Conservation (phyloP, 2,329 filamentous ascomycete species). For the Fusarium denticulatum region DNA sequence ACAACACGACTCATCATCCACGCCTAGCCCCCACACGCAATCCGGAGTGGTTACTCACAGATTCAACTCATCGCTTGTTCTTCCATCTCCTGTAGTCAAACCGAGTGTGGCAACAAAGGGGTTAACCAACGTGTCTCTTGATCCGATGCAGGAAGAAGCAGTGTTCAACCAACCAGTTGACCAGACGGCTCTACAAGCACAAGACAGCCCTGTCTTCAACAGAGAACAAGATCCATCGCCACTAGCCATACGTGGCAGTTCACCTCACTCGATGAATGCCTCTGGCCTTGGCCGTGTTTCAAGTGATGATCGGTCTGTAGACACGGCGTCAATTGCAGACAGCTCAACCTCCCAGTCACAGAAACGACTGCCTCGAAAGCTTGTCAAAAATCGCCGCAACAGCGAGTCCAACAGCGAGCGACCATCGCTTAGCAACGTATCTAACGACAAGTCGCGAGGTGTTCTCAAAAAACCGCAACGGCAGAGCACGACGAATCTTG, state of each 20-base stretch:
- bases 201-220: slow-evolving; percentile 42
- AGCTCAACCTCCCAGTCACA: slow-evolving; percentile 38
- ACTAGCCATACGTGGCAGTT: slow-evolving; percentile 37
- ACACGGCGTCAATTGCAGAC: slow-evolving; percentile 42
- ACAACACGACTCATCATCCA: neutral
- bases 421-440: slow-evolving; percentile 9
- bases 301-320: slow-evolving; percentile 48
- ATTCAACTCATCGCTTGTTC: slow-evolving; percentile 13
- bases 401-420: slow-evolving; percentile 50
- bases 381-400: slow-evolving; percentile 53
- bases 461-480: slow-evolving; percentile 53
- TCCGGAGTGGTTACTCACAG: slow-evolving; percentile 6
- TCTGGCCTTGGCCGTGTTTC: slow-evolving; percentile 44
- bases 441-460: slow-evolving; percentile 39
- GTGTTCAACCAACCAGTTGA: slow-evolving; percentile 48
- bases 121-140: slow-evolving; percentile 26
- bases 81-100: slow-evolving; percentile 10
- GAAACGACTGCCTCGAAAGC: slow-evolving; percentile 53
- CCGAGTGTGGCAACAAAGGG: neutral
- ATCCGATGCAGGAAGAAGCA: slow-evolving; percentile 47
- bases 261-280: slow-evolving; percentile 34
- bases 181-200: slow-evolving; percentile 37
- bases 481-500: slow-evolving; percentile 41
- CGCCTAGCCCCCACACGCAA: slow-evolving; percentile 16
- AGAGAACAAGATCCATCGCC: slow-evolving; percentile 30